Conservation (phyloP, 2,329 filamentous ascomycete genomes). For the Alternaria hordeiaustralica region DNA sequence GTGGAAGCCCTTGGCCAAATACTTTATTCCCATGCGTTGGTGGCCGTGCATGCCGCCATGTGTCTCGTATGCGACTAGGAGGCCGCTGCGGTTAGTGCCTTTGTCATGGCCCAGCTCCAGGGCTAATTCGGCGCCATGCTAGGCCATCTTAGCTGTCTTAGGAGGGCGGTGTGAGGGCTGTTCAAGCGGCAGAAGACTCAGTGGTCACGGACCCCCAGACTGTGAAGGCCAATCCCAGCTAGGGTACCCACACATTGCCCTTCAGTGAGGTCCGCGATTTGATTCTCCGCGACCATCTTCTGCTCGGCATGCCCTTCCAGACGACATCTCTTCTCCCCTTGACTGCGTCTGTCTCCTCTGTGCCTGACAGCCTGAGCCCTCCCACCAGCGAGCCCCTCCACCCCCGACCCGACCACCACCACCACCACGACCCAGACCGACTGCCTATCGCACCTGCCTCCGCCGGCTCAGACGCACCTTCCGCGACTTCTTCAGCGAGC, state of each 20-base stretch:
- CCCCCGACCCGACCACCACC: conserved; percentile 3
- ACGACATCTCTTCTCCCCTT: conserved; percentile 39
- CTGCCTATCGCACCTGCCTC: conserved; percentile 7
- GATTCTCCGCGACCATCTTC: conserved; percentile 42
- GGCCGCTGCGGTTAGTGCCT: conserved; percentile 27
- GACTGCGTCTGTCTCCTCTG: conserved; percentile 28
- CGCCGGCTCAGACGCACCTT: conserved; percentile 12
- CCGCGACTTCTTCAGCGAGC: conserved; percentile 2
- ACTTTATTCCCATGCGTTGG: conserved; percentile 37
- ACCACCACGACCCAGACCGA: neutral
- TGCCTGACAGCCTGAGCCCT: conserved; percentile 14
- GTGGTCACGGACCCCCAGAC: conserved; percentile 29
- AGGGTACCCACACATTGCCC: conserved; percentile 45
- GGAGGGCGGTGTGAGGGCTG: conserved; percentile 36
- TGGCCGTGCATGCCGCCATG: conserved; percentile 37
- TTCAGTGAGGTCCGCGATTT: conserved; percentile 37
- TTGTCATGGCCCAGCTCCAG: conserved; percentile 37
- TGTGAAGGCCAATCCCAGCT: conserved; percentile 38
- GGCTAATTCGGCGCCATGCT: conserved; percentile 37
- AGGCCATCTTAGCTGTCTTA: conserved; percentile 34
- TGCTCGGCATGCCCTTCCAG: conserved; percentile 41
- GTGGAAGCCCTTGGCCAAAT: conserved; percentile 41
- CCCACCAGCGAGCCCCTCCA: conserved; percentile 10
- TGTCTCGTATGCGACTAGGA: conserved; percentile 34
- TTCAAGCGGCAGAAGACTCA: conserved; percentile 33